These are phyloP conservation scores for Microdochium nivale DNA, from an alignment of 2,329 filamentous ascomycete genomes.

Conservation along the genomic window DNA sequence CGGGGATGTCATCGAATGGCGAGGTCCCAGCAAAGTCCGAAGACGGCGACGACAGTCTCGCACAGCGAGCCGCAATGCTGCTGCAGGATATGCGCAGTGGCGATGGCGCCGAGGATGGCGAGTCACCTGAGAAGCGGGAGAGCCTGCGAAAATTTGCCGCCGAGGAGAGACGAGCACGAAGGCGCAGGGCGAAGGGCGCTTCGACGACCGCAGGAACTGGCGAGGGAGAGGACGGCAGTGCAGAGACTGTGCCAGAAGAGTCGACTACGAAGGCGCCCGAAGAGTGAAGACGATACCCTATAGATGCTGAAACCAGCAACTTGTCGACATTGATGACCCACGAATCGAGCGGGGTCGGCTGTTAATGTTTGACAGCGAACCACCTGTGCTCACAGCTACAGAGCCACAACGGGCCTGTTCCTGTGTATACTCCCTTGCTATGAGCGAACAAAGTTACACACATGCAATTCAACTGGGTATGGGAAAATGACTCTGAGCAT, in stretches of 20 bases:
- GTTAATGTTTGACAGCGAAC: too few relatives aligned
- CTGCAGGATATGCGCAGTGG: constrained; percentile 73
- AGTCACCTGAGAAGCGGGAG: constrained; percentile 42
- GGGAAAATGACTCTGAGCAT: too few relatives aligned
- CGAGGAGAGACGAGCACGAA: constrained; percentile 22
- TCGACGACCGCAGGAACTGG: constrained; percentile 10
- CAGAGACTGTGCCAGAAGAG: background rate
- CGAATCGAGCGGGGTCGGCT: too few relatives aligned
- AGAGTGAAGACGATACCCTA: background rate
- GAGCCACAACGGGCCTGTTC: too few relatives aligned
- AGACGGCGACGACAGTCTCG: constrained; percentile 60
- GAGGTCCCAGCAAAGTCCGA: constrained; percentile 16
- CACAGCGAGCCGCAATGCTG: constrained; percentile 73
- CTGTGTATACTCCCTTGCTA: too few relatives aligned
- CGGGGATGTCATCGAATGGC: constrained; percentile 33
- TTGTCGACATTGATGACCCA: background rate
- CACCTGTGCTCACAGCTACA: too few relatives aligned
- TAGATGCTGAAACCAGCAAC: too few relatives aligned
- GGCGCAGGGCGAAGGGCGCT: constrained; percentile 20
- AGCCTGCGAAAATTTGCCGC: constrained; percentile 49
- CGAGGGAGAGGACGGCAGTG: background rate
- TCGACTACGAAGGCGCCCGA: background rate
- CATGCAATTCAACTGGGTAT: too few relatives aligned
- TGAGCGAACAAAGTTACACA: too few relatives aligned
- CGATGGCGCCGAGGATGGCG: constrained; percentile 48